Percentiles rank a stretch among this genome's conserved stretches.
Conservation (phyloP, 306 rosid genomes). For the Mimosa bimucronata region DNA sequence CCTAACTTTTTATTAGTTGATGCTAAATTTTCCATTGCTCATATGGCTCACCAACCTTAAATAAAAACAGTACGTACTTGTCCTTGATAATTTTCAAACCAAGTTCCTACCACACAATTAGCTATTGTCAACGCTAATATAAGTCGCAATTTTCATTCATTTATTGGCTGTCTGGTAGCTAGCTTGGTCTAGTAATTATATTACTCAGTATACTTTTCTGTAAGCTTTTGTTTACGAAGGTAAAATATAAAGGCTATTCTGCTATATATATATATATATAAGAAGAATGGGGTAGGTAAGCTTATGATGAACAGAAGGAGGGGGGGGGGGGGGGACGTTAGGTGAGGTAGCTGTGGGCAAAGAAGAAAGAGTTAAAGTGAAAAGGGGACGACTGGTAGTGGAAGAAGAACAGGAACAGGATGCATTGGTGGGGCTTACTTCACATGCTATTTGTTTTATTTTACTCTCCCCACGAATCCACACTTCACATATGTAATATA, state of each 20-base stretch:
- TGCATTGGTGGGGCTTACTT: slow-evolving; percentile 35
- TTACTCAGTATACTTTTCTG: neutral
- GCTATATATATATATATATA: no score
- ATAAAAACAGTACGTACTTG: neutral
- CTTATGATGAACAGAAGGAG: slow-evolving; percentile 13
- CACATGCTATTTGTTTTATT: slow-evolving; percentile 8
- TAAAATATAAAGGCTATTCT: neutral
- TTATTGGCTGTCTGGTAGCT: neutral
- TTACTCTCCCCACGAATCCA: neutral
- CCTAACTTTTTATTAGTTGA: neutral
- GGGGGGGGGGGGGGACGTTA: neutral
- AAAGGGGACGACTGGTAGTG: slow-evolving; percentile 33
- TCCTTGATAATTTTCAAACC: neutral
- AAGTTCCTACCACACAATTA: neutral
- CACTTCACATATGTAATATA: neutral
- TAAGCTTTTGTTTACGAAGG: neutral
- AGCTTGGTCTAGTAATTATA: neutral
- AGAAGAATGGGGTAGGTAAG: slow-evolving; percentile 33
- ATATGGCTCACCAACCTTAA: neutral
- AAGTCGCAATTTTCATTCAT: neutral
- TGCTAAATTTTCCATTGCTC: neutral
- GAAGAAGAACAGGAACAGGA: slow-evolving; percentile 29
- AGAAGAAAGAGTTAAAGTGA: slow-evolving; percentile 24
- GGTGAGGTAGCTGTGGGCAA: slow-evolving; percentile 41
- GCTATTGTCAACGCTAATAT: neutral